Evolutionary conservation across 2,329 filamentous ascomycete species (phyloP).

Genomic region (Metarhizium brunneum): DNA sequence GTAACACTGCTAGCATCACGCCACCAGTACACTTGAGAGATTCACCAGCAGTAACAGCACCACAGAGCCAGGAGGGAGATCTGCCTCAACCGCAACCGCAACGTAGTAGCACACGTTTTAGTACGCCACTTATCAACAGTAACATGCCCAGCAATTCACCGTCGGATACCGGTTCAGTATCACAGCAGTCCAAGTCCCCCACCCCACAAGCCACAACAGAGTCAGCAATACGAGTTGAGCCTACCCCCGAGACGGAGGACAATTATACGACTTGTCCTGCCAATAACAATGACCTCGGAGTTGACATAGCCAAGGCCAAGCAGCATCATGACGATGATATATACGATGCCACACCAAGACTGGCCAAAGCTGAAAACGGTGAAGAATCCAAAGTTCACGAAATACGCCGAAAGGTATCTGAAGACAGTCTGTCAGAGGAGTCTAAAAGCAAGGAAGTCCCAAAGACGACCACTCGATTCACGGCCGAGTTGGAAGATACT

Average conservation of each 20-base stretch:
- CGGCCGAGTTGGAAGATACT: slow-evolving; percentile 30
- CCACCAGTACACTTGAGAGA: background rate
- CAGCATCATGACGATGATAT: slow-evolving; percentile 15
- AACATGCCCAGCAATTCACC: background rate
- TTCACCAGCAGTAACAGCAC: background rate
- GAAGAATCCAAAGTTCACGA: background rate
- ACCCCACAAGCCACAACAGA: background rate
- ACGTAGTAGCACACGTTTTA: background rate
- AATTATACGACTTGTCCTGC: background rate
- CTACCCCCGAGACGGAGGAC: background rate
- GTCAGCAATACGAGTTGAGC: background rate
- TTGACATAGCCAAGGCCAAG: background rate
- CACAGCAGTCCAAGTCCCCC: slow-evolving; percentile 2
- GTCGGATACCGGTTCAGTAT: background rate
- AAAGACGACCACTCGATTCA: slow-evolving; percentile 6
- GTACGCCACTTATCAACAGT: background rate
- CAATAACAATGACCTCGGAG: background rate
- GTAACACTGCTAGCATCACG: background rate
- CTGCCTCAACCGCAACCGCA: background rate
- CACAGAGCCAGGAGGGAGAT: background rate
- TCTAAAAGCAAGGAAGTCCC: background rate
- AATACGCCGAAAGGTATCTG: background rate
- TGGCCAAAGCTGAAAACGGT: slow-evolving; percentile 2
- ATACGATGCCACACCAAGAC: slow-evolving; percentile 23
- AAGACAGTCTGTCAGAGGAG: background rate